Evolutionary conservation across 768 basidiomycete genomes (phyloP).

Genomic region (Polyporus arcularius): DNA sequence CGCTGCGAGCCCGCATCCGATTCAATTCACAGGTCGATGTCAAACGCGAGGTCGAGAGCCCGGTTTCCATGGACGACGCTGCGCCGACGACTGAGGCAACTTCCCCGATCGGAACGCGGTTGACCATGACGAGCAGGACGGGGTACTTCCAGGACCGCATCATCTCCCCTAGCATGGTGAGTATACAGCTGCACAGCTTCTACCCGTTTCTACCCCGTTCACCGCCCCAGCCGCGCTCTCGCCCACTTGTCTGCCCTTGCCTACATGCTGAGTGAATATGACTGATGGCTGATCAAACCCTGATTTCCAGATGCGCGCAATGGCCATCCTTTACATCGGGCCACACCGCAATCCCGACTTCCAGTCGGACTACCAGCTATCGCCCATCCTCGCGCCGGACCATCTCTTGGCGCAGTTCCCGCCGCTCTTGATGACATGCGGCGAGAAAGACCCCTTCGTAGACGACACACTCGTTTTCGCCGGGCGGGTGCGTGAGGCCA

Average conservation of each 20-base stretch:
- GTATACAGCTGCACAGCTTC: slow-evolving; percentile 31
- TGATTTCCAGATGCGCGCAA: slow-evolving; percentile 88
- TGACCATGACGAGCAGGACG: slow-evolving; percentile 94
- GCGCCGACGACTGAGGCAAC: slow-evolving; percentile 20
- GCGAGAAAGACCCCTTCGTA: slow-evolving; percentile 92
- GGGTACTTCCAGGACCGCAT: slow-evolving; percentile 94
- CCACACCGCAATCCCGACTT: slow-evolving; percentile 95
- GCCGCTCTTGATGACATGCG: slow-evolving; percentile 90
- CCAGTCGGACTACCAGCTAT: slow-evolving; percentile 92
- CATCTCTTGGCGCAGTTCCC: slow-evolving; percentile 90
- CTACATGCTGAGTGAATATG: slow-evolving; percentile 3
- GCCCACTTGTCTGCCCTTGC: background rate
- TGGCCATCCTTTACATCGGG: slow-evolving; percentile 97
- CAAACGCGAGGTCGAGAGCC: background rate
- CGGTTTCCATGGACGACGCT: background rate
- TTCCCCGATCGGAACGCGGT: slow-evolving; percentile 74
- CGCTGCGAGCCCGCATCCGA: slow-evolving; percentile 73
- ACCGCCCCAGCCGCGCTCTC: background rate
- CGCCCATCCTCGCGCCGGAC: slow-evolving; percentile 87
- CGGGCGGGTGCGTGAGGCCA: slow-evolving; percentile 92
- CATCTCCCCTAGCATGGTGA: slow-evolving; percentile 93
- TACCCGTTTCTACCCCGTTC: background rate
- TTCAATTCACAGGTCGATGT: slow-evolving; percentile 31
- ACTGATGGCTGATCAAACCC: slow-evolving; percentile 10
- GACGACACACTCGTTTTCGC: slow-evolving; percentile 98